A percentile compares a stretch with the other conserved stretches of the same genome.
Evolutionary conservation across 345 rosid species (phyloP).

Genomic region (Arabidopsis thaliana): DNA sequence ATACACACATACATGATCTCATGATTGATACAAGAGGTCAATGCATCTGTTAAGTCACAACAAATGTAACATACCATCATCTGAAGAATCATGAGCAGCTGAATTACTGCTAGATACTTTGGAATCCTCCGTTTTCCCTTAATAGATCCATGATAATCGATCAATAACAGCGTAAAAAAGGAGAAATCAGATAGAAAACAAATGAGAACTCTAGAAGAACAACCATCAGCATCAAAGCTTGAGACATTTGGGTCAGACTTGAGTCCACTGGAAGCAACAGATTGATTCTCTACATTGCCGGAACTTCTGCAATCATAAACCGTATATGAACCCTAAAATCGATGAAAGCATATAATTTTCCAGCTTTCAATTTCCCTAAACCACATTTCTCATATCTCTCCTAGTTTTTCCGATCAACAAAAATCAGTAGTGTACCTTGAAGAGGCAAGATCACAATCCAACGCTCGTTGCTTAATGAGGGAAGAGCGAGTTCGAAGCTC

Average conservation of each 20-base stretch:
- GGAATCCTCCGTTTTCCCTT: slow-evolving; percentile 49
- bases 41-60: background rate
- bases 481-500: slow-evolving; percentile 66
- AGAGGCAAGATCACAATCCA: slow-evolving; percentile 34
- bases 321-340: slow-evolving; percentile 24
- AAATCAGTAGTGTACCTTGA: slow-evolving; percentile 49
- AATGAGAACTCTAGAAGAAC: background rate
- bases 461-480: slow-evolving; percentile 52
- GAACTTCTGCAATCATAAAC: slow-evolving; percentile 42
- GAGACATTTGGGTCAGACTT: slow-evolving; percentile 36
- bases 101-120: slow-evolving; percentile 32
- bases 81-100: slow-evolving; percentile 53
- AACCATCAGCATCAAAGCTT: slow-evolving; percentile 45
- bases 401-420: slow-evolving; percentile 9
- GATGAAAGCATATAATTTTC: background rate
- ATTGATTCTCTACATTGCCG: slow-evolving; percentile 36
- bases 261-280: slow-evolving; percentile 13
- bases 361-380: background rate
- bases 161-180: background rate
- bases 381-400: slow-evolving; percentile 4
- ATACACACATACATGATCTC: background rate
- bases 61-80: slow-evolving; percentile 60
- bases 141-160: slow-evolving; percentile 9
- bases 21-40: background rate
- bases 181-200: slow-evolving; percentile 14